Evolutionary conservation across 176 grass and related monocot species (phyloP).

Genomic region (Triticum turgidum): DNA sequence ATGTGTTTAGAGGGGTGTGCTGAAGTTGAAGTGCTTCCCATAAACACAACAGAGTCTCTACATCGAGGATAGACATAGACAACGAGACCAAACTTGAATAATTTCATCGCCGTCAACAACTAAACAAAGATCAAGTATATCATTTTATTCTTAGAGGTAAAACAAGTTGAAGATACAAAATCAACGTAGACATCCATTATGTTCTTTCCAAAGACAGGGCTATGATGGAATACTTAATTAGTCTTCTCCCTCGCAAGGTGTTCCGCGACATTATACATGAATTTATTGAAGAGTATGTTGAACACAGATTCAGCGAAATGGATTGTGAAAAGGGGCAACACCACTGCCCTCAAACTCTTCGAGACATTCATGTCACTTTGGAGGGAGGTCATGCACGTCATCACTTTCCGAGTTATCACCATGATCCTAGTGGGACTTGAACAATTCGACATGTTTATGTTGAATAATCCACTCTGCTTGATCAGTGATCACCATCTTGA

Average conservation of each 20-base stretch:
- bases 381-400: not conserved
- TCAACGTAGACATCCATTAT: not conserved
- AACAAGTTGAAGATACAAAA: not conserved
- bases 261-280: not conserved
- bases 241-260: conserved; percentile 33
- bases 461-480: conserved; percentile 7
- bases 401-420: conserved; percentile 6
- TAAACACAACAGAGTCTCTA: too few species aligned
- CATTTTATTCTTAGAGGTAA: too few species aligned
- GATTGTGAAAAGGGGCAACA: not conserved
- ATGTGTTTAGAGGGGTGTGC: too few species aligned
- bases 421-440: conserved; percentile 38
- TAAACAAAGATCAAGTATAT: too few species aligned
- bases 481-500: not conserved
- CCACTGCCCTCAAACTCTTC: not conserved
- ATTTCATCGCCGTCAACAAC: too few species aligned
- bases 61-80: too few species aligned
- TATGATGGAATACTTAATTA: conserved; percentile 10
- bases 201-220: not conserved
- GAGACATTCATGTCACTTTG: conserved; percentile 22
- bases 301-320: conserved; percentile 26
- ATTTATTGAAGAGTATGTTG: conserved; percentile 23
- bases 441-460: conserved; percentile 16
- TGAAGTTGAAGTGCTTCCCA: too few species aligned
- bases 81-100: too few species aligned